Conservation (phyloP, 192 early-diverging fungal genomes). For the Linnemannia elongata region DNA sequence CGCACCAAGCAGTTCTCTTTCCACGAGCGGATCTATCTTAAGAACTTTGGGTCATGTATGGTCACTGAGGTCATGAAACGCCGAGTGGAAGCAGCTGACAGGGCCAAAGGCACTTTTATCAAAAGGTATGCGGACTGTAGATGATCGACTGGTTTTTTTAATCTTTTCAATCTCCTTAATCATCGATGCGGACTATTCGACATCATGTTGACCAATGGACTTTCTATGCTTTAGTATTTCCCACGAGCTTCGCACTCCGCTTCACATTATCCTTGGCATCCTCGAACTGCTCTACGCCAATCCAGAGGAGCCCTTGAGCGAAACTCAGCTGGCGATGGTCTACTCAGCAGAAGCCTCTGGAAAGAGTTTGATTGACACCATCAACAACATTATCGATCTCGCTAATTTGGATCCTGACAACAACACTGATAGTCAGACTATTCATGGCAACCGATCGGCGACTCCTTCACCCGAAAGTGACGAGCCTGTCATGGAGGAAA, state of each 20-base stretch:
- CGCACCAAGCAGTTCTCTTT: conserved; percentile 59
- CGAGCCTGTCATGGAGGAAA: conserved; percentile 27
- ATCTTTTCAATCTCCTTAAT: neutral
- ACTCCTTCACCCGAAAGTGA: conserved; percentile 7
- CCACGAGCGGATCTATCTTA: conserved; percentile 62
- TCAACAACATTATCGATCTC: conserved; percentile 41
- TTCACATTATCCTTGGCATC: conserved; percentile 65
- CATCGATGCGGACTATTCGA: neutral
- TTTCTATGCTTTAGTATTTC: conserved; percentile 43
- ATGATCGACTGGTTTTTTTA: neutral
- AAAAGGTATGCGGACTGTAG: conserved; percentile 29
- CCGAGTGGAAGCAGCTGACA: conserved; percentile 63
- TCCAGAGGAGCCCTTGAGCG: conserved; percentile 40
- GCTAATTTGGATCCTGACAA: conserved; percentile 44
- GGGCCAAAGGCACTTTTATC: conserved; percentile 65
- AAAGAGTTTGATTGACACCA: conserved; percentile 52
- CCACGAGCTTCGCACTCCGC: conserved; percentile 68
- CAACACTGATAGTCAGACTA: conserved; percentile 12
- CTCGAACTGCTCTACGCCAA: conserved; percentile 60
- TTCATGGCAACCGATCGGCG: conserved; percentile 1
- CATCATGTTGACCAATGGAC: neutral
- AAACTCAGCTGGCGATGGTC: conserved; percentile 49
- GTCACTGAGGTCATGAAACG: conserved; percentile 60
- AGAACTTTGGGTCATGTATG: conserved; percentile 65
- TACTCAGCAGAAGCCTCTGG: conserved; percentile 54